Evolutionary conservation across 768 basidiomycete species (phyloP), one percentile per base, ranked within the genome.

Genomic region (Amanita exitialis): DNA sequence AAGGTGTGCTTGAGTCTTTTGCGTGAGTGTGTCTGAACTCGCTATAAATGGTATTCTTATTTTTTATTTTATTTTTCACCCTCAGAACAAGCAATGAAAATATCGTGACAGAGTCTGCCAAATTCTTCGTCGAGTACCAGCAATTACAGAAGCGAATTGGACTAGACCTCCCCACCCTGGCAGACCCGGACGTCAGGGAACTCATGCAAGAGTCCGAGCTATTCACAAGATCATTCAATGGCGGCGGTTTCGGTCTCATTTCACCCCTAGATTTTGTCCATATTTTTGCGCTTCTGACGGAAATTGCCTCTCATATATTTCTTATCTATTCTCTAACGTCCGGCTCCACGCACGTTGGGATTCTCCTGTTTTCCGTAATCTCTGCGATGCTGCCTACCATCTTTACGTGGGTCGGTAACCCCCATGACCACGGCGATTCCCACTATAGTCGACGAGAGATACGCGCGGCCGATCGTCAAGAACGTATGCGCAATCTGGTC

Each of bases 131-230:
- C 57, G 89, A 90, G 63, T 82, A 83, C 60, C 77, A 83, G 52
- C 88, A 90, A 61, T 75, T 90, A 65, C 79, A 83, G 57, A 83
- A 85, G 57, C 80, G 88, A 52, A 71, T 90, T 16, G 79, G 78
- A 38, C 76, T 90, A 51, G 88, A 91, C 60, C 73, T 87, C 35
- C 88, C 88, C 51, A 86, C 89, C 7, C 75, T 91, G 47, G 70
- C 82, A 49, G 86, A 89, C 60, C 83, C 88, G 44, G 62, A 70
- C 53, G 72, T 85, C 20, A 82, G 85, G 53, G 86, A 89, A 61
- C 77, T 90, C 38, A 72, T 91, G n/a, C 83, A 86, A 53, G 88
- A 91, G 66, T 86, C 89, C 35, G 89, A 91, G 61, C 74, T 87
- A 30, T 91, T 91, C 61, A 83, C 85, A 38, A 77, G 85, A 53